A percentile compares a stretch with the other conserved stretches of the same genome.
Conservation (phyloP, 345 rosid species). For the Triadica sebifera region DNA sequence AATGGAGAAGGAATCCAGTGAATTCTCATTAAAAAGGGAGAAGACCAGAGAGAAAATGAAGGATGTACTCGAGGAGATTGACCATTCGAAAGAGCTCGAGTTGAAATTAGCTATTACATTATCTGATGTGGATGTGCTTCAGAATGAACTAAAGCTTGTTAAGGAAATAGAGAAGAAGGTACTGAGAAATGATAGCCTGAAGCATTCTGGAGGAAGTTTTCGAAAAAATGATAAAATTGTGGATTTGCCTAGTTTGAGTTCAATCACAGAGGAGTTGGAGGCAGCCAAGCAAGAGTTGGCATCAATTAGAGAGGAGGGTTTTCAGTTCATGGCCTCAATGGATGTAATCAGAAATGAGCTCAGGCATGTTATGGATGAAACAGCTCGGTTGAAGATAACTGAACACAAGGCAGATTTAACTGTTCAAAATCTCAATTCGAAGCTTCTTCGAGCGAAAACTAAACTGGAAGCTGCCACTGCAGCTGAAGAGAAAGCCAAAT, state of each 20-base stretch:
- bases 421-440: constrained; percentile 56
- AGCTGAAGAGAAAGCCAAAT: constrained; percentile 55
- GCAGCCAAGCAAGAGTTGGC: constrained; percentile 63
- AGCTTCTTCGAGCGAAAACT: constrained; percentile 70
- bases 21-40: constrained; percentile 34
- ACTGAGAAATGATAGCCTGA: constrained; percentile 33
- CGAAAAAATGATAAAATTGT: constrained; percentile 22
- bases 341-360: constrained; percentile 67
- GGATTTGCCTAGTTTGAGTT: constrained; percentile 30
- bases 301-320: constrained; percentile 48
- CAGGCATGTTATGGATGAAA: constrained; percentile 47
- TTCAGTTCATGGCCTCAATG: constrained; percentile 60
- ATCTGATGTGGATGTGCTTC: constrained; percentile 51
- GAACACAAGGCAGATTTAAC: constrained; percentile 47
- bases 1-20: constrained; percentile 41
- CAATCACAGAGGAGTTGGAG: constrained; percentile 51
- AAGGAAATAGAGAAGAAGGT: constrained; percentile 44
- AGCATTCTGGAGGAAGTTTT: constrained; percentile 19
- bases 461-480: constrained; percentile 51
- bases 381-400: constrained; percentile 37
- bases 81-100: constrained; percentile 48
- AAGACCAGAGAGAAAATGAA: constrained; percentile 33
- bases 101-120: constrained; percentile 53
- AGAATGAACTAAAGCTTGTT: constrained; percentile 52
- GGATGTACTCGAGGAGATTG: constrained; percentile 45